Conservation (phyloP, 129 eudicot genomes). For the Mikania micrantha region DNA sequence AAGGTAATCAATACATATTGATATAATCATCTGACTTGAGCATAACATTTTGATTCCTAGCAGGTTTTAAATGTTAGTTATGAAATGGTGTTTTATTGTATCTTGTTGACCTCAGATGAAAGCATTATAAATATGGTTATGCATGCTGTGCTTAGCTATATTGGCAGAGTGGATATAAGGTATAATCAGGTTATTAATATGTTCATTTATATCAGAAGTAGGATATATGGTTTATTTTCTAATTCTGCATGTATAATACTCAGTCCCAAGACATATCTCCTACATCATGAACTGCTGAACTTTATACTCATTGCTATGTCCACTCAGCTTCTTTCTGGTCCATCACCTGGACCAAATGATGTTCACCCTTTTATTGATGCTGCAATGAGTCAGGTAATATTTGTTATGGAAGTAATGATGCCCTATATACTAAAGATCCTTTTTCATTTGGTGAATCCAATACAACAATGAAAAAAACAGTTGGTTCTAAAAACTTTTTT, state of each 20-base stretch:
- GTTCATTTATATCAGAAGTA: neutral
- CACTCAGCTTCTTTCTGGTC: constrained; percentile 92
- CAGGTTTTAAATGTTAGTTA: neutral
- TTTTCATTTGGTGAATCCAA: constrained; percentile 1
- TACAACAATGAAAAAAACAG: neutral
- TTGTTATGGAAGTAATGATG: neutral
- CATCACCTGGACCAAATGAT: constrained; percentile 83
- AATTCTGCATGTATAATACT: constrained; percentile 7
- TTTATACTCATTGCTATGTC: constrained; percentile 91
- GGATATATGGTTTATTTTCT: constrained; percentile 7
- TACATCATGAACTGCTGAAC: constrained; percentile 86
- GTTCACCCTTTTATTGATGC: constrained; percentile 82
- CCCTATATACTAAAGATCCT: neutral
- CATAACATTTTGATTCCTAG: neutral
- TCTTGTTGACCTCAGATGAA: constrained; percentile 43
- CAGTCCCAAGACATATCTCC: constrained; percentile 69
- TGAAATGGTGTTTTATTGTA: constrained; percentile 11
- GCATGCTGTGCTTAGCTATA: constrained; percentile 64
- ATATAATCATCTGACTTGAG: neutral
- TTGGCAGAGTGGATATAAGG: constrained; percentile 81
- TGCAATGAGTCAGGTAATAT: constrained; percentile 68
- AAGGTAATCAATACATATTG: constrained; percentile 39
- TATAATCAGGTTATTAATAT: constrained; percentile 25
- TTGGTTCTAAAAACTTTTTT: neutral
- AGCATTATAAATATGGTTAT: constrained; percentile 45